Base-by-base conservation (phyloP, 2,329 filamentous ascomycete genomes). In the Arachnopeziza araneosa region DNA sequence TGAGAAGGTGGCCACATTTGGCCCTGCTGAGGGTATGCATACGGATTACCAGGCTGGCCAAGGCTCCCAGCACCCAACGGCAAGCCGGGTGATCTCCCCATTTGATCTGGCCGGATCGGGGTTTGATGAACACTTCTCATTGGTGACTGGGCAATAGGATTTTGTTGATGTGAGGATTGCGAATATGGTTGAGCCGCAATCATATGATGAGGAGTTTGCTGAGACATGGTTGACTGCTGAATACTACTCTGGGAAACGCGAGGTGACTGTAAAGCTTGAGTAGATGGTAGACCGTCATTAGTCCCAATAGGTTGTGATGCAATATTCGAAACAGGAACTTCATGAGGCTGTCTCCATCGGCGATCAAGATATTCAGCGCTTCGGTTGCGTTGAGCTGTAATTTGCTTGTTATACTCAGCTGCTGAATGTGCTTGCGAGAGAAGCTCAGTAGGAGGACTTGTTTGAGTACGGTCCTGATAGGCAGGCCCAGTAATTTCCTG, bases 401-500 rank as follows among this genome's bases (percentile, higher is more conserved):
- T 80, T 53, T 84, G 83, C 69, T 95, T 91, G 77, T 93, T 98
- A 77, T 89, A 96, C 67, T 98, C 93, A 60, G 91, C 91, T 21
- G 93, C 89, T 64, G 96, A 91, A 55, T 91, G 86, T 26, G 92
- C 91, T 74, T 97, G 92, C 52, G 89, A 88, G 65, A 95, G 81
- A 57, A 98, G 85, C 69, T 98, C 93, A 53, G 84, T 80, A 26
- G 90, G 81, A 30, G 87, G 84, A 64, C 88, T 90, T 12, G 91
- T 81, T 72, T 93, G 86, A 9, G 88, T 90, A 67, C 91, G 83
- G 72, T 98, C 95, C 74, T 93, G 88, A 75, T 97, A 99, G 10
- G 92, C 81, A 48, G 89, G 86, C 24, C 93, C 95, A 17, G 89
- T 86, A 63, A 97, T 86, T 71, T 98, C 95, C 75, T 97, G 95